Conservation (phyloP, 495 filamentous ascomycete genomes). For the Alectoria sarmentosa region DNA sequence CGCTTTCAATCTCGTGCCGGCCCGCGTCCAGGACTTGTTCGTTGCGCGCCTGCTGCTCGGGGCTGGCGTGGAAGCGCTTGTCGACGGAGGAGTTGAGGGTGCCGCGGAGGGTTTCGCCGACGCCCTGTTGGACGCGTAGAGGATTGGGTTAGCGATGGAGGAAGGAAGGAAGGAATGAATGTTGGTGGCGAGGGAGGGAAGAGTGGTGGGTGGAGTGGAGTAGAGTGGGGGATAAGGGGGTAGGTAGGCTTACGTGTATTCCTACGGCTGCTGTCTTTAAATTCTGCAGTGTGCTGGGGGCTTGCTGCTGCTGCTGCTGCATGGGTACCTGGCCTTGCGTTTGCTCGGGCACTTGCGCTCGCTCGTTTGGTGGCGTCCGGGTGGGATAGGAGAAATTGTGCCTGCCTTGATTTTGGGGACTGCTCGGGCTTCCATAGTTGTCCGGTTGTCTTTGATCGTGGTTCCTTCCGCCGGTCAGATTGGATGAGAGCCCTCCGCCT, state of each 20-base stretch:
- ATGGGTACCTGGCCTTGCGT: neutral
- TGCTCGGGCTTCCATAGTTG: constrained; percentile 10
- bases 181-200: too few species aligned
- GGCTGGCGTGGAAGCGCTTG: constrained; percentile 15
- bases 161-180: neutral
- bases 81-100: constrained; percentile 26
- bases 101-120: constrained; percentile 26
- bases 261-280: constrained; percentile 25
- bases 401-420: constrained; percentile 9
- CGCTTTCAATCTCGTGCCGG: constrained; percentile 24
- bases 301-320: constrained; percentile 10
- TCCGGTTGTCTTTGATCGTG: neutral
- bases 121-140: constrained; percentile 13
- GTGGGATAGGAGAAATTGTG: constrained; percentile 26
- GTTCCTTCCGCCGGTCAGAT: neutral
- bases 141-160: too few species aligned
- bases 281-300: constrained; percentile 20
- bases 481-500: neutral
- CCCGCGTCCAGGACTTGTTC: constrained; percentile 18
- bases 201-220: neutral
- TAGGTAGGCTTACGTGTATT: constrained; percentile 23
- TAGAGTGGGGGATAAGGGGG: neutral
- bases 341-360: neutral
- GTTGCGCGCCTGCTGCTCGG: constrained; percentile 17
- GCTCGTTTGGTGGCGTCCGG: constrained; percentile 13